phyloP scores from a whole-genome alignment of 2,329 filamentous ascomycete species.

The Verticillium dahliae region DNA sequence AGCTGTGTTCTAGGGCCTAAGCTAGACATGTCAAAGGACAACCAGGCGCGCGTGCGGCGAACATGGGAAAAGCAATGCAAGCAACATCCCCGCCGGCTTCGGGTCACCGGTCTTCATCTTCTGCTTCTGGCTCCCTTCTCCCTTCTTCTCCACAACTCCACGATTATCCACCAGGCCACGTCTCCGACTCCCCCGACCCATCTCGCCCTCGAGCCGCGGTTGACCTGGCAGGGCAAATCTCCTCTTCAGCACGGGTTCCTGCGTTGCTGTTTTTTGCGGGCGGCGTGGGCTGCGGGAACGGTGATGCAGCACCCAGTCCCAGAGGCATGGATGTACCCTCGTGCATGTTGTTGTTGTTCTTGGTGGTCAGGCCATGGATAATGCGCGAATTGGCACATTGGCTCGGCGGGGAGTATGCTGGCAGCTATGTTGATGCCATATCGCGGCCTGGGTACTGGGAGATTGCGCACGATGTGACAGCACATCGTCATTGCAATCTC shows the following conservation, averaged over 20 bases:
- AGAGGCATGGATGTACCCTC: neutral
- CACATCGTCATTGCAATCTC: neutral
- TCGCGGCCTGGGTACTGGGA: neutral
- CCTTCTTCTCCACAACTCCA: neutral
- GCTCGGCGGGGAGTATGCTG: neutral
- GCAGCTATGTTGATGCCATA: neutral
- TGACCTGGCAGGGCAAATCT: neutral
- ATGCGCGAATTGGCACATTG: neutral
- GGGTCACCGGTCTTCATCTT: neutral
- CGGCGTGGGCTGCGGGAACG: neutral
- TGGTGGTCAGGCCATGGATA: neutral
- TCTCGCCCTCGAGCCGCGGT: neutral
- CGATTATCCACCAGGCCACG: neutral
- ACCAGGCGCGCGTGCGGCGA: neutral
- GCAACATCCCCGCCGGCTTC: neutral
- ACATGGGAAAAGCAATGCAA: neutral
- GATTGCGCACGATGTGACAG: neutral
- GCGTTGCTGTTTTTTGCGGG: neutral
- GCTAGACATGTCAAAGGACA: neutral
- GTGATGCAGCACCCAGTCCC: neutral
- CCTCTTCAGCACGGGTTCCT: neutral
- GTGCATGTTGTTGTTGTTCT: neutral
- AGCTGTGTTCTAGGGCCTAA: neutral
- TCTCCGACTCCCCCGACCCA: neutral
- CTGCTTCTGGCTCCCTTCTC: neutral